A percentile compares a stretch with the other conserved stretches of the same genome.
phyloP scores from a whole-genome alignment of 176 grass and related monocot genomes.

The Carex pumila region DNA sequence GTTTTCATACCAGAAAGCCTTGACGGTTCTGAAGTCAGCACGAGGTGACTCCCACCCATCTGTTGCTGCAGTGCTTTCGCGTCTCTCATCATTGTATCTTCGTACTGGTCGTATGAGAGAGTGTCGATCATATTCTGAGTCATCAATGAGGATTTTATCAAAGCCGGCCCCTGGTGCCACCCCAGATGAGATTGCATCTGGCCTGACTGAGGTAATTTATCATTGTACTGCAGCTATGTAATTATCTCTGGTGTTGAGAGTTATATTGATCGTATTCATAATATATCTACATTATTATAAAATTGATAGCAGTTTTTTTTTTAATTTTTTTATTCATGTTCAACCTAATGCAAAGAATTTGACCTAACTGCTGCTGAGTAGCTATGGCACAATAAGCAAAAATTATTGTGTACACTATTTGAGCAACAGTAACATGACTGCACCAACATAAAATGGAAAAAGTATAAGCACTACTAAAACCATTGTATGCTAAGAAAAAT shows the following conservation, averaged over 20 bases:
- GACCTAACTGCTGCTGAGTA: background rate
- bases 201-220: constrained; percentile 55
- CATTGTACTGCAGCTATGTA: background rate
- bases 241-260: background rate
- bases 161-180: constrained; percentile 61
- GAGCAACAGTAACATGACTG: background rate
- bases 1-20: constrained; percentile 97
- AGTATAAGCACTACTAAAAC: background rate
- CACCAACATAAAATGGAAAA: background rate
- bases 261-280: background rate
- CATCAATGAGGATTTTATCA: constrained; percentile 63
- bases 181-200: constrained; percentile 77
- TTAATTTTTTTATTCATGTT: background rate
- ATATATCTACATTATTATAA: background rate
- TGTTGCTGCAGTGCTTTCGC: constrained; percentile 73
- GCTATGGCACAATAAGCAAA: background rate
- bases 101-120: constrained; percentile 73
- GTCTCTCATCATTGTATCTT: constrained; percentile 87
- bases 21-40: constrained; percentile 81
- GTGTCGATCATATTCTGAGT: constrained; percentile 92
- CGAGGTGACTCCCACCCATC: constrained; percentile 67
- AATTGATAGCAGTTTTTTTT: background rate
- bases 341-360: background rate
- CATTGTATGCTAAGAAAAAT: background rate
- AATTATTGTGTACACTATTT: background rate